Percentiles rank a stretch among this genome's conserved stretches.
Evolutionary conservation across 345 rosid species (phyloP).

Genomic region (Litchi chinensis): DNA sequence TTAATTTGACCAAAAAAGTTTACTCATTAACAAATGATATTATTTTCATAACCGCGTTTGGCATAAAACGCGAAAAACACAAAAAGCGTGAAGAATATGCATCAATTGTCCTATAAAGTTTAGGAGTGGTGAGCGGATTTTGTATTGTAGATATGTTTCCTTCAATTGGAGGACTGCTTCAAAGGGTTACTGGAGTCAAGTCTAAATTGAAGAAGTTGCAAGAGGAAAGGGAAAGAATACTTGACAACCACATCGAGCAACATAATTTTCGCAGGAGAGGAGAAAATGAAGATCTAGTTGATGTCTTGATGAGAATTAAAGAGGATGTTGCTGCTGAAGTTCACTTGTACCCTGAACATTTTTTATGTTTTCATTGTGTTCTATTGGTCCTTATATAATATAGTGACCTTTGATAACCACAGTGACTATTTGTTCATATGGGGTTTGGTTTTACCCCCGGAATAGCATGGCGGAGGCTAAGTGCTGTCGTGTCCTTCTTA

Average conservation of each 20-base stretch:
- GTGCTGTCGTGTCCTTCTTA: too few relatives aligned
- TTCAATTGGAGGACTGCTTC: slow-evolving; percentile 22
- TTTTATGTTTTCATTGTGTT: too few relatives aligned
- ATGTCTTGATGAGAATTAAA: not conserved
- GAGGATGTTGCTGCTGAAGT: not conserved
- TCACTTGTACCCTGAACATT: not conserved
- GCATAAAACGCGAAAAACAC: slow-evolving; percentile 16
- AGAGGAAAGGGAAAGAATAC: not conserved
- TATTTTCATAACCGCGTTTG: slow-evolving; percentile 1
- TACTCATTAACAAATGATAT: not conserved
- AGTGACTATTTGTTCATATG: too few relatives aligned
- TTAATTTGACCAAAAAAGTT: too few relatives aligned
- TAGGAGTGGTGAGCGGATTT: slow-evolving; percentile 13
- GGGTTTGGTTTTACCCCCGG: too few relatives aligned
- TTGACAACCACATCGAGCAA: not conserved
- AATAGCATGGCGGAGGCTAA: too few relatives aligned
- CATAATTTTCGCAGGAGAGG: not conserved
- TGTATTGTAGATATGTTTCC: slow-evolving; percentile 32
- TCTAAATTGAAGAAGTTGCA: slow-evolving; percentile 17
- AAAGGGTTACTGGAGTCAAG: slow-evolving; percentile 18
- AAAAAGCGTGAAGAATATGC: not conserved
- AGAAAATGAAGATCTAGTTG: not conserved
- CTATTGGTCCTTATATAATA: too few relatives aligned
- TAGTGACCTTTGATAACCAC: too few relatives aligned
- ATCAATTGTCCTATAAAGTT: not conserved